Evolutionary conservation across 192 early-diverging fungal species (phyloP).

Genomic region (Backusella australiensis): DNA sequence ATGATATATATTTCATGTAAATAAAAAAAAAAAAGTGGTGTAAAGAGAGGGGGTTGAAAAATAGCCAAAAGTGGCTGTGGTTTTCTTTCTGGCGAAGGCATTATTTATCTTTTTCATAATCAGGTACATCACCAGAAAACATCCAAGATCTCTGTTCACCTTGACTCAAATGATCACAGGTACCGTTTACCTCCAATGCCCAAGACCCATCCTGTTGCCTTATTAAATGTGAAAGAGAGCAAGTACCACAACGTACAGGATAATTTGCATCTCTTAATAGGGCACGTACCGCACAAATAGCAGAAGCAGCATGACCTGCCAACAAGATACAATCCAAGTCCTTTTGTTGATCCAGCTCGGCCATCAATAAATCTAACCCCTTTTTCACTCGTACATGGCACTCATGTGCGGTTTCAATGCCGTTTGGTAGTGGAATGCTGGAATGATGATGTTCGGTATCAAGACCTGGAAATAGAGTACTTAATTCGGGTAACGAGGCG

Average conservation of each 20-base stretch:
- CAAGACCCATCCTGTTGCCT: constrained; percentile 12
- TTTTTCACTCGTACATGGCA: constrained; percentile 15
- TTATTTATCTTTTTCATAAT: constrained; percentile 13
- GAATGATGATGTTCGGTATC: constrained; percentile 15
- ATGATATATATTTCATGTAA: neutral
- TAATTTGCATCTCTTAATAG: constrained; percentile 16
- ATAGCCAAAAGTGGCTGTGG: neutral
- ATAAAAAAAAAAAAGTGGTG: too few relatives aligned
- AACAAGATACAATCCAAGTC: constrained; percentile 4
- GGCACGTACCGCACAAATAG: constrained; percentile 27
- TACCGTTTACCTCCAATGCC: constrained; percentile 18
- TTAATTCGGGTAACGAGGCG: constrained; percentile 7
- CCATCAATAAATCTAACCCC: constrained; percentile 12
- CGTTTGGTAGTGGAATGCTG: constrained; percentile 8
- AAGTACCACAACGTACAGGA: constrained; percentile 19
- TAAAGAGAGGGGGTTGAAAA: neutral
- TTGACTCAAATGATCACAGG: neutral
- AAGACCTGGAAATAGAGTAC: constrained; percentile 21
- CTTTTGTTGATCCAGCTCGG: constrained; percentile 6
- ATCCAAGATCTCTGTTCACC: constrained; percentile 30
- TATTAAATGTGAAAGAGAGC: constrained; percentile 21
- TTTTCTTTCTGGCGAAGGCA: neutral
- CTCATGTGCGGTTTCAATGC: constrained; percentile 18
- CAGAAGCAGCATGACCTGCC: constrained; percentile 28
- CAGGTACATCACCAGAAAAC: constrained; percentile 27